Conservation (phyloP, 208 protist species). For the Leishmania major region DNA sequence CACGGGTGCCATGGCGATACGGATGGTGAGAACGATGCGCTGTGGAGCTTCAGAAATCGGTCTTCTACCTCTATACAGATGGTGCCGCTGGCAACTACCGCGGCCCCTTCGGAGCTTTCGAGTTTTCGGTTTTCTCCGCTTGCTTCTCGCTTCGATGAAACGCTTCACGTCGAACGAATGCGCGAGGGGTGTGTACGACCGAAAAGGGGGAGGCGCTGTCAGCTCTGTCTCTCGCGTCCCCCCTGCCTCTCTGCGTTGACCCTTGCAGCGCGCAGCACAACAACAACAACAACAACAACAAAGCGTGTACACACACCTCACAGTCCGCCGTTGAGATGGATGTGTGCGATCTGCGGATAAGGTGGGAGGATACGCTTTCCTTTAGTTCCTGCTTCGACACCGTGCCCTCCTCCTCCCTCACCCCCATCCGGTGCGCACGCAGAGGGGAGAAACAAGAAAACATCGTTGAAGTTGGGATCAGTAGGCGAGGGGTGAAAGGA, state of each 20-base stretch:
- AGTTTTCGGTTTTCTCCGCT: background rate
- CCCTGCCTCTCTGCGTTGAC: background rate
- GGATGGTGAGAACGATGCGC: background rate
- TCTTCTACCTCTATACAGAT: background rate
- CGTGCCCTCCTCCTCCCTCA: too few species aligned
- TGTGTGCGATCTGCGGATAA: background rate
- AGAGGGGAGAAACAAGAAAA: background rate
- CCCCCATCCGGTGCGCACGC: background rate
- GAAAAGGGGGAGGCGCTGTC: background rate
- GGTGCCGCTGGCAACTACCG: background rate
- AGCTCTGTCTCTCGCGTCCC: background rate
- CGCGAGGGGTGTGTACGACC: background rate
- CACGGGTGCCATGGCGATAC: constrained; percentile 23
- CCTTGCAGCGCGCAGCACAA: background rate
- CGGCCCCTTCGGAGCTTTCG: background rate
- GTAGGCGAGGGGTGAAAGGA: background rate
- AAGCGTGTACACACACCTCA: background rate
- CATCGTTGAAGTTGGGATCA: background rate
- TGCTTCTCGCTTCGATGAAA: background rate
- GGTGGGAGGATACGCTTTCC: background rate
- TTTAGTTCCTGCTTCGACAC: background rate
- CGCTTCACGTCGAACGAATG: background rate
- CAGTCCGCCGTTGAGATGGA: background rate
- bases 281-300: background rate
- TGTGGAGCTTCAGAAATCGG: background rate